Conservation (phyloP, 345 rosid genomes). For the Eutrema japonicum region DNA sequence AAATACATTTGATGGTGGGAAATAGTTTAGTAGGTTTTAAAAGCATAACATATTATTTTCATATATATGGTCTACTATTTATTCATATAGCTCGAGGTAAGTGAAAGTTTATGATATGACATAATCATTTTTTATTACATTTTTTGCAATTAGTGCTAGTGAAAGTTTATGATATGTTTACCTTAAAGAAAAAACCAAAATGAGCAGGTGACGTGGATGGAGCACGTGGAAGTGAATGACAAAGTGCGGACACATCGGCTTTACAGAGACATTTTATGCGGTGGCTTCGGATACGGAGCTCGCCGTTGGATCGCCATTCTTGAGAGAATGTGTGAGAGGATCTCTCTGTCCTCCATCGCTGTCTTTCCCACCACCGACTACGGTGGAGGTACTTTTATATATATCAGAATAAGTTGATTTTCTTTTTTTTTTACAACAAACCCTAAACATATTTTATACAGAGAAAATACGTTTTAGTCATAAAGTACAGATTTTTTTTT, state of each 20-base stretch:
- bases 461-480: background rate
- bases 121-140: background rate
- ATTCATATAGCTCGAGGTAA: background rate
- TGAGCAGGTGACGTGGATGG: conserved; percentile 80
- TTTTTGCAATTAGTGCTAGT: background rate
- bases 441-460: background rate
- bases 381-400: conserved; percentile 49
- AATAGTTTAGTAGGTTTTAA: background rate
- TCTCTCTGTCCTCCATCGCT: conserved; percentile 36
- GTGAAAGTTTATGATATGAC: too few species aligned
- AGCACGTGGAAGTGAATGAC: conserved; percentile 75
- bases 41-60: background rate
- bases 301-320: conserved; percentile 65
- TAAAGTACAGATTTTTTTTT: too few species aligned
- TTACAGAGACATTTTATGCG: conserved; percentile 58
- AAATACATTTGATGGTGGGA: background rate
- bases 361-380: conserved; percentile 28
- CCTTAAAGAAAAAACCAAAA: background rate
- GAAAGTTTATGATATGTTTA: background rate
- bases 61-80: background rate
- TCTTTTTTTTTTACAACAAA: background rate
- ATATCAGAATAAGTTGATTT: background rate
- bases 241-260: conserved; percentile 60
- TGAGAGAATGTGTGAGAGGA: conserved; percentile 67
- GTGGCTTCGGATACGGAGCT: conserved; percentile 64